Evolutionary conservation across 2,329 filamentous ascomycete genomes (phyloP), one percentile per base, ranked within the genome.

Genomic region (Aspergillus pseudoterreus): DNA sequence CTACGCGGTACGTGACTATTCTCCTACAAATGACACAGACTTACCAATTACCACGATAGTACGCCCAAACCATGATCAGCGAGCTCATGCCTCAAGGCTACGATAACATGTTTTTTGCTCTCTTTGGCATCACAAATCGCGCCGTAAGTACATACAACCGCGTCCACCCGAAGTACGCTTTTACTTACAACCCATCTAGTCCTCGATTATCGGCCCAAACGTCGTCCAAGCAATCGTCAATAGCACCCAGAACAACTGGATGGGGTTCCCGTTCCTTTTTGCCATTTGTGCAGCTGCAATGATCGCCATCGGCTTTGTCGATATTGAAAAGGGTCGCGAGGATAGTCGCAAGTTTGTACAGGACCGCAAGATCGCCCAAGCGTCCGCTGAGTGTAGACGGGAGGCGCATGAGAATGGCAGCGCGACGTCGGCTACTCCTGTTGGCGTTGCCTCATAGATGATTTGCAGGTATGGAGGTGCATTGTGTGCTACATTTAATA

Each of bases 141-240:
- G 71, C 71, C 30, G 72, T 74, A 60, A 59, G 70, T 63, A 17
- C 27, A 15, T 15, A 38, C 35, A 38, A 35, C 33, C n/a, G n/a
- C 15, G n/a, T 15, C 9, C 22, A 22, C 22, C 22, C 22, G 22
- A 22, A 6, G 5, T 6, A 8, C 24, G 14, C 11, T n/a, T n/a
- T n/a, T 38, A n/a, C 35, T 38, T 8, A 38, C 35, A 4, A 38
- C 3, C 11, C 14, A 17, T 11, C 8, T 32, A 73, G 71, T 74
- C 71, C 17, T 73, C 71, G 2, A 73, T 75, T 19, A 73, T 75
- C 42, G 72, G 71, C 0, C 73, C 71, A 10, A 73, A 73, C 41
- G 71, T 75, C 27, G 67, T 74, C 11, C 71, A 75, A 57, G 73
- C 70, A 3, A 75, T 75, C 22, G 72, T 75, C 46, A 73, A 75